Base-by-base conservation (phyloP, 2,329 filamentous ascomycete genomes). In the Periconia macrospinosa region DNA sequence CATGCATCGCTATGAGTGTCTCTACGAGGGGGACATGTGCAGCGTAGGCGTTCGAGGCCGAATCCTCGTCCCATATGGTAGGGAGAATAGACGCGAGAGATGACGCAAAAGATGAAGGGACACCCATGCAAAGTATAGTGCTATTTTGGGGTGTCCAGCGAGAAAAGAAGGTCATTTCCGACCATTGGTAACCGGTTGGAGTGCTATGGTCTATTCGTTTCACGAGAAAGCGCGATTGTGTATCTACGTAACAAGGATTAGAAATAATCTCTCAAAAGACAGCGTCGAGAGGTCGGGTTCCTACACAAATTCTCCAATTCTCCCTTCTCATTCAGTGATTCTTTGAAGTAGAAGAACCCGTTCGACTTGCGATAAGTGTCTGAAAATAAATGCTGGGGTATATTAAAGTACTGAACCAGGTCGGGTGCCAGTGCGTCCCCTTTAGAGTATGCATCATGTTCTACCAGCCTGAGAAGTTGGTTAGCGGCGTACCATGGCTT, bases 301-400 rank as follows among this genome's bases (percentile, higher is more conserved):
- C 43, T 44, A 55, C 57, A 40, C 19, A 30, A 51, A 2, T 50
- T 37, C 37, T 57, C 9, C 6, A 53, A 49, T 2, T 49, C 30
- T 8, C 54, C 56, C 35, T 58, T 20, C 15, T 44, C 10, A 18
- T 53, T 23, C 30, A 42, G 15, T 1, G 30, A 45, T 17, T 52
- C 58, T 27, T 47, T 18, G 30, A 49, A 58, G 33, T 17, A 41
- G 27, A 62, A 59, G 41, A 61, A 64, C 1, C 61, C 59, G 27
- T 62, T 64, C 2, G 59, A 64, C 8, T 48, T 52, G 15, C 53
- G 50, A 33, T 62, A 62, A 7, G 56, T 40, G 18, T 50, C 18
- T 14, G 56, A 52, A 30, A 59, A 49, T 17, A 62, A 27, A 15
- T 55, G 37, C 9, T 19, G 13, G 14, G 61, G 57, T 6, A 62